A percentile compares a stretch with the other conserved stretches of the same genome.
Evolutionary conservation across 768 basidiomycete genomes (phyloP).

Genomic region (Suillus spraguei): DNA sequence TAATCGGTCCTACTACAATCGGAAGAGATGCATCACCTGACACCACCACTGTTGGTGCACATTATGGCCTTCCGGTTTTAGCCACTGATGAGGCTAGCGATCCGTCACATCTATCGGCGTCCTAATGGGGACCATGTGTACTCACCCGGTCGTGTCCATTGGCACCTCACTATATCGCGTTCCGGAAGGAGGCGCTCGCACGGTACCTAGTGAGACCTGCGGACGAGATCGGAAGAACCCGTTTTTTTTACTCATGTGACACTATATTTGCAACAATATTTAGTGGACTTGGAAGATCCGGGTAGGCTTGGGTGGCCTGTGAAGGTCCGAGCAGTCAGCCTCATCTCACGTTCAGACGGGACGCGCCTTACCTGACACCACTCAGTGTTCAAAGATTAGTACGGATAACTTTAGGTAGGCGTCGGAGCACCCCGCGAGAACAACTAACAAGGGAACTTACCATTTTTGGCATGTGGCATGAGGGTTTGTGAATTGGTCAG

Average conservation of each 20-base stretch:
- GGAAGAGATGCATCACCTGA: slow-evolving; percentile 22
- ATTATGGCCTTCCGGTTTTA: slow-evolving; percentile 12
- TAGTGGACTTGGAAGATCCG: background rate
- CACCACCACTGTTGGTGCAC: background rate
- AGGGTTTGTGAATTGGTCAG: background rate
- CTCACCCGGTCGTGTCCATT: slow-evolving; percentile 7
- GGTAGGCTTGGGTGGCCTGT: background rate
- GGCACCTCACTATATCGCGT: background rate
- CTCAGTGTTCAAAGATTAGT: background rate
- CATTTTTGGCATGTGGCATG: background rate
- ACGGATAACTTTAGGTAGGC: background rate
- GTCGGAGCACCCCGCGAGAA: slow-evolving; percentile 2
- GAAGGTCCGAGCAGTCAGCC: background rate
- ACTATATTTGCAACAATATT: background rate
- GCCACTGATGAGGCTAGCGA: slow-evolving; percentile 3
- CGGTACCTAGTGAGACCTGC: background rate
- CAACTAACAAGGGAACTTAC: background rate
- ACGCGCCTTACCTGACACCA: background rate
- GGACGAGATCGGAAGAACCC: slow-evolving; percentile 4
- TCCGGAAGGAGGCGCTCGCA: background rate
- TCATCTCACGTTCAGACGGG: slow-evolving; percentile 3
- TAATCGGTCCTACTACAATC: slow-evolving; percentile 9
- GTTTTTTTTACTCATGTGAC: background rate
- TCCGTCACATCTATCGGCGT: slow-evolving; percentile 1
- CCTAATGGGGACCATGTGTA: slow-evolving; percentile 17